Percentiles rank a stretch among this genome's conserved stretches.
These are phyloP conservation scores for Psophocarpus tetragonolobus DNA, from an alignment of 306 rosid genomes.

Conservation along the genomic window DNA sequence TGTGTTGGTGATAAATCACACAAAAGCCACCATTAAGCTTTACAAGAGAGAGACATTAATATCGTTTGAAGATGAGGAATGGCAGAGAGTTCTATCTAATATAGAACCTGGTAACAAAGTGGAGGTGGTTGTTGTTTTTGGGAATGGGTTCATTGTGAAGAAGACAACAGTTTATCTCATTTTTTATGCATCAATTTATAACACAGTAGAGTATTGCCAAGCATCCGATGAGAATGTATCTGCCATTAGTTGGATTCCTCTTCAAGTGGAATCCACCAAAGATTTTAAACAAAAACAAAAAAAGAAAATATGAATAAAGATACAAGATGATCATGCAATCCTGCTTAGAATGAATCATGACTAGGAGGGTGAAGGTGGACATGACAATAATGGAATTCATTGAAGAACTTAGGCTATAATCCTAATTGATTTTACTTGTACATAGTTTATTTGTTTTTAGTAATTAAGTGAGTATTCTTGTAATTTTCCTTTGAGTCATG, in stretches of 20 bases:
- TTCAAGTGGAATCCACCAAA: background rate
- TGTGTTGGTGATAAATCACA: constrained; percentile 7
- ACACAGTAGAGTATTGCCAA: background rate
- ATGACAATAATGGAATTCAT: too few relatives aligned
- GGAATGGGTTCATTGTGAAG: background rate
- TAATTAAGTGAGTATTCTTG: too few relatives aligned
- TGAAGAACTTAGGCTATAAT: too few relatives aligned
- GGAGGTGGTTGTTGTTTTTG: background rate
- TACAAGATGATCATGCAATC: too few relatives aligned
- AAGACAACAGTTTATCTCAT: background rate
- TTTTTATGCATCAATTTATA: background rate
- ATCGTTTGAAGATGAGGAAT: background rate
- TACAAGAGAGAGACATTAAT: background rate
- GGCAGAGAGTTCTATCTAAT: constrained; percentile 5
- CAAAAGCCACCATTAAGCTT: constrained; percentile 1
- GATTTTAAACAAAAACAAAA: background rate
- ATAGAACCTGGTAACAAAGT: background rate
- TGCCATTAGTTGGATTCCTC: background rate
- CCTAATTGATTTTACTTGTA: too few relatives aligned
- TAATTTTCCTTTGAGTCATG: too few relatives aligned
- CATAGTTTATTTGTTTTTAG: too few relatives aligned
- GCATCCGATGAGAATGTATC: background rate
- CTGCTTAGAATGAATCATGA: too few relatives aligned
- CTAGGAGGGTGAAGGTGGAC: too few relatives aligned
- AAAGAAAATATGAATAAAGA: background rate